phyloP scores from a whole-genome alignment of 441 rosid species.

The Macaranga tanarius region DNA sequence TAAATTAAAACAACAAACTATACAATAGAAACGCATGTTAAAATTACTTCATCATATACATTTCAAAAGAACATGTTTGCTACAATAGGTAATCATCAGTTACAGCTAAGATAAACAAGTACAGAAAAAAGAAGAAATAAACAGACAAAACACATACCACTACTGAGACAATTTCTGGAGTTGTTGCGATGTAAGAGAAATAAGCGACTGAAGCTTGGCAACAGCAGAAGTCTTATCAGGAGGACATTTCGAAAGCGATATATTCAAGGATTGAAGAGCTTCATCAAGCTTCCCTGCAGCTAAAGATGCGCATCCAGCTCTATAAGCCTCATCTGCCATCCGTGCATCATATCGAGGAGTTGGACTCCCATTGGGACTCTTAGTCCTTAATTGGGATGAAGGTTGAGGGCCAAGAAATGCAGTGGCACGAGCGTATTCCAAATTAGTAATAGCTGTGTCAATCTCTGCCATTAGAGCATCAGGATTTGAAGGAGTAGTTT shows the following conservation, averaged over 20 bases:
- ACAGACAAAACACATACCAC: not conserved
- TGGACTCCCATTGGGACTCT: constrained; percentile 15
- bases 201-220: constrained; percentile 63
- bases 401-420: constrained; percentile 39
- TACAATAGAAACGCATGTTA: too few species aligned
- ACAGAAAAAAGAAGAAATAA: not conserved
- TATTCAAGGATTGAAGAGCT: constrained; percentile 54
- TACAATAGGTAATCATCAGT: not conserved
- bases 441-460: constrained; percentile 46
- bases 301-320: constrained; percentile 64
- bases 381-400: constrained; percentile 24
- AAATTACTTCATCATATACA: not conserved
- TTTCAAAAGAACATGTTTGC: not conserved
- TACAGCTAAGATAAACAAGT: not conserved
- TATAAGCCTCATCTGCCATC: constrained; percentile 56
- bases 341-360: constrained; percentile 41
- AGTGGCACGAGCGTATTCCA: constrained; percentile 50
- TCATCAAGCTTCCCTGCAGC: constrained; percentile 63
- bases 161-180: constrained; percentile 34
- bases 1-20: too few species aligned
- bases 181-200: constrained; percentile 53
- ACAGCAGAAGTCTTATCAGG: constrained; percentile 68
- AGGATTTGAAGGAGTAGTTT: constrained; percentile 40
- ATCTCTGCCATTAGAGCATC: constrained; percentile 60
- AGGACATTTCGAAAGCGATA: constrained; percentile 59